These are phyloP conservation scores for Arthromyces matolae DNA, from an alignment of 768 basidiomycete species.

Conservation along the genomic window DNA sequence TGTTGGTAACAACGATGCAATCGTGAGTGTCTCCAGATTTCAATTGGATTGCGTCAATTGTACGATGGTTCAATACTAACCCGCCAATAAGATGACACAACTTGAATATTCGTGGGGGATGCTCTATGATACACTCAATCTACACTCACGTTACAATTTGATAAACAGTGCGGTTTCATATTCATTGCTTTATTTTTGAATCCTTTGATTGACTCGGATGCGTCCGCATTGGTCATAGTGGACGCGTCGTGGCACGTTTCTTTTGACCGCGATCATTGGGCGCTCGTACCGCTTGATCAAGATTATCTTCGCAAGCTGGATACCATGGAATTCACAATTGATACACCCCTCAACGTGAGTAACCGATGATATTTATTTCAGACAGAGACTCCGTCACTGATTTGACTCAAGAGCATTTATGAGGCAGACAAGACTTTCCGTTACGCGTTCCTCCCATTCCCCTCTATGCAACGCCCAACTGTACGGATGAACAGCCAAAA, in stretches of 20 bases:
- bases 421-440: neutral
- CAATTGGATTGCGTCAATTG: neutral
- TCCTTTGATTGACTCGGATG: too few species aligned
- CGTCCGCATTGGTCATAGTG: too few species aligned
- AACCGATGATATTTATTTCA: neutral
- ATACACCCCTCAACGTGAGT: neutral
- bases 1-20: neutral
- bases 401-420: neutral
- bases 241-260: neutral
- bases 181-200: too few species aligned
- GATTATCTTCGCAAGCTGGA: neutral
- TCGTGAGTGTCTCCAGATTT: too few species aligned
- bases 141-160: neutral
- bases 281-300: neutral
- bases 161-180: neutral
- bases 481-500: neutral
- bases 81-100: neutral
- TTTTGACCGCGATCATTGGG: neutral
- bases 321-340: neutral
- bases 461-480: neutral
- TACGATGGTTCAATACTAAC: neutral
- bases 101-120: neutral
- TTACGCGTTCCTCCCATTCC: slow-evolving; percentile 2
- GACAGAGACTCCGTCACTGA: too few species aligned
- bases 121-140: neutral